Base-by-base conservation (phyloP, 495 filamentous ascomycete species). In the Penicillium daleae region DNA sequence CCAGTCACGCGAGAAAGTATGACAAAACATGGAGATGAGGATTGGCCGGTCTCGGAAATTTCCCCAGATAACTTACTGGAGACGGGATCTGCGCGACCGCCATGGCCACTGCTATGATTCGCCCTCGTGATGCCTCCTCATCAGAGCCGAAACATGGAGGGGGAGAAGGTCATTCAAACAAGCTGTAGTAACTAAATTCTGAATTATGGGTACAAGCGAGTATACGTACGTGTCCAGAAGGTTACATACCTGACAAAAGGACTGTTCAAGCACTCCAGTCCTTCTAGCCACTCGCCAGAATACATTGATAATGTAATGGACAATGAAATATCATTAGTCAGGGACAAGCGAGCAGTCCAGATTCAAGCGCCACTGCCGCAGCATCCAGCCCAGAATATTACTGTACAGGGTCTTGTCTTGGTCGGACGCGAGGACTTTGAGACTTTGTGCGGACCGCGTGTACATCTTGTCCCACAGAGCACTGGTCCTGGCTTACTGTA, bases 401-500 rank as follows among this genome's bases (percentile, higher is more conserved):
- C 31, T 0, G 29, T 31, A 7, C 29, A 31, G 4, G 17, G 29
- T 22, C 35, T 42, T 46, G 53, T 56, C 53, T 40, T 17, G 19
- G 32, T 40, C 42, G 31, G 53, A 56, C 35, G 53, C 35, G 32
- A 56, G 35, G 53, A 56, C 35, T 40, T 8, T 24, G 35, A 56
- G 12, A 56, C 53, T 21, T 56, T 12, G 10, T 33, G 6, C 15
- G 3, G 35, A 9, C 53, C 32, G 21, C 33, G 35, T 40, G 35
- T 37, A 40, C n/a, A 26, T 13, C 5, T 35, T n/a, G 6, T 15
- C 42, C 29, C 13, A 54, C 51, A 54, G n/a, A 29, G 31, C n/a
- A 35, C 12, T 5, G 13, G 24, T 15, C 12, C 27, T 39, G 15
- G 29, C 24, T 32, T 32, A 39, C 35, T 39, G 35, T 39, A 53